A percentile compares a stretch with the other conserved stretches of the same genome.
These are phyloP conservation scores for Pythium myriotylum DNA, from an alignment of 352 stramenopile species.

Conservation along the genomic window DNA sequence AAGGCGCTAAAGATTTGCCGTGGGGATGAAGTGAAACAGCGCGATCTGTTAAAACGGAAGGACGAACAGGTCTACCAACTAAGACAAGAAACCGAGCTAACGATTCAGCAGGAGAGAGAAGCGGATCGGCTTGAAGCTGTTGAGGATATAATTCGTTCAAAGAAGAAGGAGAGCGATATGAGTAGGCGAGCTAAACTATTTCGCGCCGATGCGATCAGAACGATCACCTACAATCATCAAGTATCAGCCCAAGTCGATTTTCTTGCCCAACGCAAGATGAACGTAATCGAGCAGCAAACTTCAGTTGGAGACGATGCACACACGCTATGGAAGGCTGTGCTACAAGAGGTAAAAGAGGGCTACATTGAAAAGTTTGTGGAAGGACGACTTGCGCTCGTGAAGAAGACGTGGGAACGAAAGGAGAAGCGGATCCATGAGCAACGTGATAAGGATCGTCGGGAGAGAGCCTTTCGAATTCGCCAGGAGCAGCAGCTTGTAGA, in stretches of 20 bases:
- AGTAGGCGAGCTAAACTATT: constrained; percentile 43
- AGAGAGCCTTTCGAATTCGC: constrained; percentile 51
- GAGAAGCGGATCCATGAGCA: constrained; percentile 49
- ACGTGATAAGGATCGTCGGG: constrained; percentile 43
- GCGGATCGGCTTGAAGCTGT: constrained; percentile 31
- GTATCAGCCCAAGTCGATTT: constrained; percentile 72
- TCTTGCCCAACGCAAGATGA: constrained; percentile 51
- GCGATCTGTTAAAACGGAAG: constrained; percentile 34
- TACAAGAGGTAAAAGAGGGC: constrained; percentile 48
- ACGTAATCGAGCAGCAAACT: constrained; percentile 30
- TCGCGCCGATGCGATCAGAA: constrained; percentile 53
- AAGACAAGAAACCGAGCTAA: constrained; percentile 46
- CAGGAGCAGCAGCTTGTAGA: constrained; percentile 51
- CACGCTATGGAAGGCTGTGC: constrained; percentile 24
- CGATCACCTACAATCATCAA: constrained; percentile 71
- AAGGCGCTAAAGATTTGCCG: constrained; percentile 37
- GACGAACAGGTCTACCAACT: constrained; percentile 44
- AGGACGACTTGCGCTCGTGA: constrained; percentile 54
- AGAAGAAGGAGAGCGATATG: constrained; percentile 44
- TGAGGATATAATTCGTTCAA: constrained; percentile 41
- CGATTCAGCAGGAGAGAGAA: constrained; percentile 36
- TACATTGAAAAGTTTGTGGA: constrained; percentile 62
- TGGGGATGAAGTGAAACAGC: constrained; percentile 39
- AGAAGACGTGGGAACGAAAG: constrained; percentile 77
- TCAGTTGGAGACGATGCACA: neutral